A percentile compares a stretch with the other conserved stretches of the same genome.
Conservation (phyloP, 2,329 filamentous ascomycete species). For the Clarireedia homoeocarpa region DNA sequence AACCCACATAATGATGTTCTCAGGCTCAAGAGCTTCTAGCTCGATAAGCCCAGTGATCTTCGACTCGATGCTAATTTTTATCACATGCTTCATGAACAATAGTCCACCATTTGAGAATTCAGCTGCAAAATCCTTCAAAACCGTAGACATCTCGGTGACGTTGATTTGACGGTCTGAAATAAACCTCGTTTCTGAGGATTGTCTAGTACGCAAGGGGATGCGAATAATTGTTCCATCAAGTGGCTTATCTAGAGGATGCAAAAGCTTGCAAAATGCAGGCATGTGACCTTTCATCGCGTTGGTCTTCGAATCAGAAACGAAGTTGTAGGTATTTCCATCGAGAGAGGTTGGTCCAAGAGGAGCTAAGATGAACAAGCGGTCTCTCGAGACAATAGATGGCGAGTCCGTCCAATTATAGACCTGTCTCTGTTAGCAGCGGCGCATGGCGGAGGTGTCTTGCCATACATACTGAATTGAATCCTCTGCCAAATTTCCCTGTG, state of each 20-base stretch:
- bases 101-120: constrained; percentile 27
- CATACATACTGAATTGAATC: constrained; percentile 29
- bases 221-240: constrained; percentile 30
- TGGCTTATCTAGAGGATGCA: constrained; percentile 12
- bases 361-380: constrained; percentile 28
- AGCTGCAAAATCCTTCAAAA: constrained; percentile 22
- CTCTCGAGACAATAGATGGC: constrained; percentile 29
- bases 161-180: constrained; percentile 24
- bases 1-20: constrained; percentile 17
- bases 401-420: constrained; percentile 33
- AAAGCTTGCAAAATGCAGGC: constrained; percentile 23
- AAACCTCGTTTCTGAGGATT: constrained; percentile 23
- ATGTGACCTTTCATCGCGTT: constrained; percentile 27
- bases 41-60: constrained; percentile 5
- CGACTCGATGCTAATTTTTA: constrained; percentile 18
- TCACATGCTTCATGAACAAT: constrained; percentile 29
- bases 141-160: constrained; percentile 22
- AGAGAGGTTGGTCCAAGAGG: constrained; percentile 29
- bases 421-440: constrained; percentile 12
- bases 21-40: constrained; percentile 13
- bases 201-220: constrained; percentile 27
- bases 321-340: constrained; percentile 28
- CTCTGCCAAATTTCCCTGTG: constrained; percentile 32
- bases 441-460: not conserved
- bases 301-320: constrained; percentile 21